Evolutionary conservation across 2,329 filamentous ascomycete species (phyloP), one percentile per base, ranked within the genome.

Genomic region (Onygenales sp.): DNA sequence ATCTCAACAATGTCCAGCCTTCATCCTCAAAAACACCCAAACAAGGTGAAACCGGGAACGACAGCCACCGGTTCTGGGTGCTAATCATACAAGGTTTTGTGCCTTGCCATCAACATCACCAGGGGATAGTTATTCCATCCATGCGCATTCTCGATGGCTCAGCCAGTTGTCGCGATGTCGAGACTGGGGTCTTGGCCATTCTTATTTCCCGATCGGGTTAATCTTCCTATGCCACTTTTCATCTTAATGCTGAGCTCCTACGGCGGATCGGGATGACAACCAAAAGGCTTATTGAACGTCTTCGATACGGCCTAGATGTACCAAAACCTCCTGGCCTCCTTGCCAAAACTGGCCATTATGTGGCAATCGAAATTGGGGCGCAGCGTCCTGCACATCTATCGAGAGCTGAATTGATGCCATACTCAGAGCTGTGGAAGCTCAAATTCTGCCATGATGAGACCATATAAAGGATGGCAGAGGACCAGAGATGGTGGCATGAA

Each of bases 161-260:
- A 27, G 21, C 21, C 21, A 27, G 21, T 27, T 27, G 21, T 27
- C 21, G 21, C 5, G 21, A 27, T 27, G 21, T 27, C 21, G 3
- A 5, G 21, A 5, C 21, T 27, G 38, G 32, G 9, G 6, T 51
- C 39, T 51, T 51, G 49, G 49, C 49, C 49, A 21, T 14, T 3
- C 32, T 43, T 51, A 43, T 51, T 35, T 51, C 49, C 49, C 35
- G 31, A 43, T 43, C 32, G 14, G 49, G 49, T 35, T 27, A 27
- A 51, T 43, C 9, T 21, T 32, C 21, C 38, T 35, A 9, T 35
- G 7, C 38, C 10, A 10, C 31, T 10, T 14, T 42, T n/a, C 9
- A 27, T 13, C 9, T 1, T 44, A 9, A 44, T 32, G n/a, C 4
- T 41, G 14, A 39, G 13, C 11, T 33, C n/a, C n/a, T n/a, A 7